phyloP scores from a whole-genome alignment of 1,284 basidiomycete species.

The Lentinula novae-zelandiae region DNA sequence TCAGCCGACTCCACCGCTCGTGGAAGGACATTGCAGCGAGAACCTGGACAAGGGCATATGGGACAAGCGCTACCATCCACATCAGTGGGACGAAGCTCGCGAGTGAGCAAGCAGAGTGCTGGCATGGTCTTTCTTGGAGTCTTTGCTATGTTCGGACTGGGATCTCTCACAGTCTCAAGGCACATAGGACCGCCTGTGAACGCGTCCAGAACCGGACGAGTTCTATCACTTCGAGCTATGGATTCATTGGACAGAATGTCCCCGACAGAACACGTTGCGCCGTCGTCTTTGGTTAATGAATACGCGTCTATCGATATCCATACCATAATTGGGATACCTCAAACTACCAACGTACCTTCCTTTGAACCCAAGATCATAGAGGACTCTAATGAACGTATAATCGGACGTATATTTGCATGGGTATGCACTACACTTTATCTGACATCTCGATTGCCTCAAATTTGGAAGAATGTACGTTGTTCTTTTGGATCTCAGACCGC shows the following conservation, averaged over 20 bases:
- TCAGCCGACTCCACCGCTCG: conserved; percentile 26
- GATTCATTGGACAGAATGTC: not conserved
- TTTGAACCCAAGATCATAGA: conserved; percentile 21
- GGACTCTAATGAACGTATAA: conserved; percentile 51
- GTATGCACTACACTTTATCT: conserved; percentile 87
- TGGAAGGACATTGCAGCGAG: conserved; percentile 44
- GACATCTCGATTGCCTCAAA: conserved; percentile 89
- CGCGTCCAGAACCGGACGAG: conserved; percentile 23
- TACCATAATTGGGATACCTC: not conserved
- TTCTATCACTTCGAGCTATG: conserved; percentile 24
- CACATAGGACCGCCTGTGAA: not conserved
- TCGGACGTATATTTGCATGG: conserved; percentile 92
- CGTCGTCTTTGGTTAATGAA: not conserved
- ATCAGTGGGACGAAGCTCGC: conserved; percentile 42
- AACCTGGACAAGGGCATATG: conserved; percentile 24
- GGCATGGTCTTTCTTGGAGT: conserved; percentile 71
- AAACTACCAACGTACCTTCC: conserved; percentile 1
- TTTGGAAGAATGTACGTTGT: conserved; percentile 93
- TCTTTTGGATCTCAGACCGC: not conserved
- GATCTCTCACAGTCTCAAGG: conserved; percentile 33
- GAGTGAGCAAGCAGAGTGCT: conserved; percentile 59
- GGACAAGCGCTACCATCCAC: conserved; percentile 19
- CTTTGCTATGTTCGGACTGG: conserved; percentile 67
- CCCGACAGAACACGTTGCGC: not conserved
- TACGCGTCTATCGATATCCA: not conserved